Evolutionary conservation across 208 protist genomes (phyloP).

Genomic region (Acanthamoeba royreba): DNA sequence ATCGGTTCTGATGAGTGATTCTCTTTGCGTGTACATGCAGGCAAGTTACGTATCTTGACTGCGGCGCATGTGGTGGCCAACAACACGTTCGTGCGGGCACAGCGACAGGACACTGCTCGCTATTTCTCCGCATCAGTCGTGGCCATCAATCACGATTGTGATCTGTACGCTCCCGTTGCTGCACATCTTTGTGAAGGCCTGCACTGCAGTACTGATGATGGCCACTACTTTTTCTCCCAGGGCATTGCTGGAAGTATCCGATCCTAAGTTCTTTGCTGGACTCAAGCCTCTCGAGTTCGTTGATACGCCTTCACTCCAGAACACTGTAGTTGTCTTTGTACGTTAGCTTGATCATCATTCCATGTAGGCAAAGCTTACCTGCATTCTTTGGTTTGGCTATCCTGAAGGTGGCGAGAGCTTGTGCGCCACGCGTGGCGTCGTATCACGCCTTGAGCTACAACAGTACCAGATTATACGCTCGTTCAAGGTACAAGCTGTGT

Average conservation of each 20-base stretch:
- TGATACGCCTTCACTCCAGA: not conserved
- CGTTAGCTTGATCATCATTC: not conserved
- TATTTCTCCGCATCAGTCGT: not conserved
- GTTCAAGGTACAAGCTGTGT: not conserved
- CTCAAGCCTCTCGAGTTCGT: not conserved
- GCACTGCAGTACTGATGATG: not conserved
- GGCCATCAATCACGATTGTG: not conserved
- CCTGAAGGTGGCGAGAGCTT: slow-evolving; percentile 45
- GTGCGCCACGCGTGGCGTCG: slow-evolving; percentile 39
- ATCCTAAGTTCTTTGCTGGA: not conserved
- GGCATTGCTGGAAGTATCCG: not conserved
- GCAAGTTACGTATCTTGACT: slow-evolving; percentile 25
- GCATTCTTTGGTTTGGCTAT: not conserved
- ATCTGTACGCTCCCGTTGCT: not conserved
- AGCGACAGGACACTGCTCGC: not conserved
- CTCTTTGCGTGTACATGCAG: not conserved
- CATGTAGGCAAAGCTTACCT: not conserved
- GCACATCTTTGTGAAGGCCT: no score
- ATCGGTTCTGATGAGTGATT: not conserved
- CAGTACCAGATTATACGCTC: slow-evolving; percentile 6
- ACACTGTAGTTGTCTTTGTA: not conserved
- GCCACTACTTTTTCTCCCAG: not conserved
- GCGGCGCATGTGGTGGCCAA: slow-evolving; percentile 51
- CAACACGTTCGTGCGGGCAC: slow-evolving; percentile 34
- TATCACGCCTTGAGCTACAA: slow-evolving; percentile 43